Evolutionary conservation across 2,329 filamentous ascomycete genomes (phyloP).

Genomic region (Gaeumannomyces tritici): DNA sequence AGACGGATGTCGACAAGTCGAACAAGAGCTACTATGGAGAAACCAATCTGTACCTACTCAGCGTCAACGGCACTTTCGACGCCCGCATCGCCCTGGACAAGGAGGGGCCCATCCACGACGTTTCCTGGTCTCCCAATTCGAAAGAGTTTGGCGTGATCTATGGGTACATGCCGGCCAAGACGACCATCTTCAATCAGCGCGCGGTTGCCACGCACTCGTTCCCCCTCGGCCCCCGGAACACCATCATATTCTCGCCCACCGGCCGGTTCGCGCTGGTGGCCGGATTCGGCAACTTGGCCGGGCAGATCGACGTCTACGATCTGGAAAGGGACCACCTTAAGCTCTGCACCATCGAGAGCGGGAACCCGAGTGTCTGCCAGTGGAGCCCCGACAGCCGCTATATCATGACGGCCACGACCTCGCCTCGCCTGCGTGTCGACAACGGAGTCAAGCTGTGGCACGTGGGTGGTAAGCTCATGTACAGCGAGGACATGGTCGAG

Average conservation of each 20-base stretch:
- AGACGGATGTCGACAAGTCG: conserved; percentile 96
- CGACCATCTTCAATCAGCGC: conserved; percentile 91
- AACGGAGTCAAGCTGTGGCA: conserved; percentile 97
- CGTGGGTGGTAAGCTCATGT: conserved; percentile 85
- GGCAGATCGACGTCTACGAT: conserved; percentile 97
- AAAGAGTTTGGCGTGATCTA: conserved; percentile 98
- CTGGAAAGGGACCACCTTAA: conserved; percentile 89
- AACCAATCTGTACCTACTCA: conserved; percentile 91
- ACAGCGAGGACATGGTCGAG: conserved; percentile 90
- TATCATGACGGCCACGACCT: conserved; percentile 96
- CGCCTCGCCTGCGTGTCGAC: conserved; percentile 87
- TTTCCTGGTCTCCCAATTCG: conserved; percentile 96
- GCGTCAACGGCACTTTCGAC: conserved; percentile 84
- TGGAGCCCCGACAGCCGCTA: conserved; percentile 96
- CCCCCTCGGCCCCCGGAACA: conserved; percentile 82
- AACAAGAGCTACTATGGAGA: conserved; percentile 99
- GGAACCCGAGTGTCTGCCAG: conserved; percentile 91
- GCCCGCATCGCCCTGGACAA: conserved; percentile 89
- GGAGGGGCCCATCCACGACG: conserved; percentile 90
- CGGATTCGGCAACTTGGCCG: conserved; percentile 93
- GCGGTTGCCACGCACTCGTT: conserved; percentile 79
- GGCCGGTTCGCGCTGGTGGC: conserved; percentile 89
- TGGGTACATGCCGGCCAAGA: conserved; percentile 98
- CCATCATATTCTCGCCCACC: conserved; percentile 87
- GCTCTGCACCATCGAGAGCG: conserved; percentile 86